Evolutionary conservation across 2,329 filamentous ascomycete species (phyloP).

Genomic region (Cercospora sp.): DNA sequence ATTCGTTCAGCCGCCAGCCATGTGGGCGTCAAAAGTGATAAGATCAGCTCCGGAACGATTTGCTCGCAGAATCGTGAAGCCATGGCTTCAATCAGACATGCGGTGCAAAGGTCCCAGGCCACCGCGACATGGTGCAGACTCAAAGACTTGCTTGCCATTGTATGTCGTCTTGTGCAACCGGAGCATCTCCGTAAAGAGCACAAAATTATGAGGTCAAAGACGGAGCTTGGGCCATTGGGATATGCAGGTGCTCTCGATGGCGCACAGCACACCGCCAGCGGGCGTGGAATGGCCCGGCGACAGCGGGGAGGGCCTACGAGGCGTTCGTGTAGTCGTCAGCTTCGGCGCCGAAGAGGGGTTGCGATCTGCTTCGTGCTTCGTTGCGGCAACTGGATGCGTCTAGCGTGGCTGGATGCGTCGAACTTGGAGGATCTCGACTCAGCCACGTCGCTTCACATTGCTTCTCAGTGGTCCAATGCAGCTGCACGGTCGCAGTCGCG

Average conservation of each 20-base stretch:
- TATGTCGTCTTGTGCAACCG: not conserved
- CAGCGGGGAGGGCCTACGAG: not conserved
- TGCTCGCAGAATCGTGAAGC: not conserved
- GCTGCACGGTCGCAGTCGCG: not conserved
- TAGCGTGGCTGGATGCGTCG: not conserved
- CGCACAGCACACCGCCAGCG: not conserved
- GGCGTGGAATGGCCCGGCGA: not conserved
- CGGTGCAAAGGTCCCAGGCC: not conserved
- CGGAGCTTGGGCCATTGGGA: conserved; percentile 3
- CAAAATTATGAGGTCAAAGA: conserved; percentile 1
- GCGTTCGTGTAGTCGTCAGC: not conserved
- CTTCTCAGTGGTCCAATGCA: not conserved
- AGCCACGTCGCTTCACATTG: not conserved
- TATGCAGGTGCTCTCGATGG: not conserved
- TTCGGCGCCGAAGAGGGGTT: not conserved
- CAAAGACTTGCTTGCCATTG: not conserved
- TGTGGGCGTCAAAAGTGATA: not conserved
- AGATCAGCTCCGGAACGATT: not conserved
- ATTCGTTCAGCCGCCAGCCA: conserved; percentile 3
- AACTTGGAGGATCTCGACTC: not conserved
- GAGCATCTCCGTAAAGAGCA: not conserved
- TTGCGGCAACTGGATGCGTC: conserved; percentile 4
- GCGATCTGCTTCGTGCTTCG: not conserved
- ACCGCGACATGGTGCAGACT: too few species aligned
- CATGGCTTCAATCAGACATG: not conserved